phyloP scores from a whole-genome alignment of 352 stramenopile species.

The Globisporangium radiosum region DNA sequence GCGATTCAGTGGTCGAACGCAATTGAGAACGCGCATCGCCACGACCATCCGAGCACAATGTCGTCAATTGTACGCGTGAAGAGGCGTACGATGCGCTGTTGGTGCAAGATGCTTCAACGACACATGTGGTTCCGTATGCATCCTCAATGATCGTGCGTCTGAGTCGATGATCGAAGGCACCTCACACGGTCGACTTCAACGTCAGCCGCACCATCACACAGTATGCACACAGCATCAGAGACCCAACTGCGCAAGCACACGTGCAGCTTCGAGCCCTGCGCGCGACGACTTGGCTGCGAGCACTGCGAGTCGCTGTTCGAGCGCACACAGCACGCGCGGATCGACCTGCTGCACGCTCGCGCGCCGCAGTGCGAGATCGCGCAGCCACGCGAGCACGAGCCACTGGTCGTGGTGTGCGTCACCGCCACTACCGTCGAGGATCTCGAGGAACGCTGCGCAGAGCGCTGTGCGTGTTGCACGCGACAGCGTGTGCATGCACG shows the following conservation, averaged over 20 bases:
- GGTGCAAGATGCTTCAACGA: too few species aligned
- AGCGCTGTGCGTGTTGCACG: slow-evolving; percentile 29
- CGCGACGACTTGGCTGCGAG: slow-evolving; percentile 22
- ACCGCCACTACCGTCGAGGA: slow-evolving; percentile 23
- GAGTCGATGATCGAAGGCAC: too few species aligned
- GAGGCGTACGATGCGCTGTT: too few species aligned
- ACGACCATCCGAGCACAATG: too few species aligned
- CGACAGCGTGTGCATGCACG: slow-evolving; percentile 31
- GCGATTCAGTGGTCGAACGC: too few species aligned
- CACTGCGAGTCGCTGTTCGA: slow-evolving; percentile 24
- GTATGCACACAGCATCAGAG: background rate
- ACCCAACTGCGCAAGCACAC: slow-evolving; percentile 30
- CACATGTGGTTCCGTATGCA: too few species aligned
- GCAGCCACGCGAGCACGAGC: slow-evolving; percentile 49
- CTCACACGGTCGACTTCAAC: too few species aligned
- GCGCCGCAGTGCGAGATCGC: slow-evolving; percentile 13
- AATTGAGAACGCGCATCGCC: too few species aligned
- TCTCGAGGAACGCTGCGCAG: slow-evolving; percentile 44
- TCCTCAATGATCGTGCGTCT: too few species aligned
- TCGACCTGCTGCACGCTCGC: slow-evolving; percentile 23
- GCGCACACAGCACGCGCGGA: slow-evolving; percentile 26
- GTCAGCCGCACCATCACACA: too few species aligned
- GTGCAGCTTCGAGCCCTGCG: slow-evolving; percentile 26
- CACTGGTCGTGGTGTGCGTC: slow-evolving; percentile 11
- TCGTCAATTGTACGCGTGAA: too few species aligned